Conservation (phyloP, 2,329 filamentous ascomycete species). For the Aureobasidium sp. region DNA sequence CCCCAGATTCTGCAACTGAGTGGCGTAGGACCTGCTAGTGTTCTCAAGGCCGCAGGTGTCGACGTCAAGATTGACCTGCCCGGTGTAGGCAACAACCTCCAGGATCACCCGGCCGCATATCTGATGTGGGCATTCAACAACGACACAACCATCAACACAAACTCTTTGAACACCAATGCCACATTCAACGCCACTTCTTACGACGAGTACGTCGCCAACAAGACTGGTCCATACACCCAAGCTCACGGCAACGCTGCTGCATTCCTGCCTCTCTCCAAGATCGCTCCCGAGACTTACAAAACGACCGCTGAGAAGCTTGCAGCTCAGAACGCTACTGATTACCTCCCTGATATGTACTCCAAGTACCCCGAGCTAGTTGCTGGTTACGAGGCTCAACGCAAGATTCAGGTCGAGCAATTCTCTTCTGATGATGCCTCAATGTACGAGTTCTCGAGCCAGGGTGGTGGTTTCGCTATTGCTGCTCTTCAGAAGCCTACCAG, state of each 20-base stretch:
- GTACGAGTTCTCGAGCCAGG: conserved; percentile 36
- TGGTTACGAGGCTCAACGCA: conserved; percentile 40
- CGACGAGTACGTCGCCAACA: conserved; percentile 19
- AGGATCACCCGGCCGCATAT: conserved; percentile 17
- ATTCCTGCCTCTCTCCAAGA: conserved; percentile 16
- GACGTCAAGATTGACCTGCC: conserved; percentile 22
- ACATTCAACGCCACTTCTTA: conserved; percentile 19
- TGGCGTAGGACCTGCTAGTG: conserved; percentile 16
- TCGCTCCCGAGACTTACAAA: conserved; percentile 10
- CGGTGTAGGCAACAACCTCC: conserved; percentile 27
- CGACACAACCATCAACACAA: conserved; percentile 18
- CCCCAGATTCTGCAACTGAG: conserved; percentile 28
- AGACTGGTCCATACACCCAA: conserved; percentile 25
- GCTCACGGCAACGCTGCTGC: conserved; percentile 23
- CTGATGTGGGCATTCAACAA: conserved; percentile 13
- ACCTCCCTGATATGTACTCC: conserved; percentile 18
- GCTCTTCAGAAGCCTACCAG: conserved; percentile 29
- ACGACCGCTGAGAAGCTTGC: conserved; percentile 10
- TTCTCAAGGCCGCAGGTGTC: conserved; percentile 22
- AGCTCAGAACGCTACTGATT: conserved; percentile 14
- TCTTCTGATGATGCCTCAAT: conserved; percentile 33
- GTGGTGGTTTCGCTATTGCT: conserved; percentile 18
- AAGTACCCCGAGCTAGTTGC: conserved; percentile 33
- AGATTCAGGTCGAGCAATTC: conserved; percentile 38
- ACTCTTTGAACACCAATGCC: conserved; percentile 23